Evolutionary conservation across 2,329 filamentous ascomycete species (phyloP), one percentile per base, ranked within the genome.

Genomic region (Stemphylium vesicarium): DNA sequence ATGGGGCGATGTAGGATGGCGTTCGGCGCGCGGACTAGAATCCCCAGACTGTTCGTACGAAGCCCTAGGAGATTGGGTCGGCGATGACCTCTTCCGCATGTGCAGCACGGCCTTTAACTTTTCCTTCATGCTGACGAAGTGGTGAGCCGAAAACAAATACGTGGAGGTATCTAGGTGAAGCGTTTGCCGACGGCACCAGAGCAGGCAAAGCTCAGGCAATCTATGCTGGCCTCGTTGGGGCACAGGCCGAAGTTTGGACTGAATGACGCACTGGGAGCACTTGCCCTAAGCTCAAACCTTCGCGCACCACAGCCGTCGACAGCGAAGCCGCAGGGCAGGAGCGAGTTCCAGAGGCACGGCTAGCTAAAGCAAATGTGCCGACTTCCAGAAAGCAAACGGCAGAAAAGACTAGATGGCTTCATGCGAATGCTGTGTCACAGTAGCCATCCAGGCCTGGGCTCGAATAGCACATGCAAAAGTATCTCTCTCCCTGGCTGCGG

Each of bases 61-160:
- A 15, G 55, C 41, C 15, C 58, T 33, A 18, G 53, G 37, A 16
- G 51, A 53, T 12, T 55, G 50, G n/a, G 50, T 16, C 33, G 53
- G 49, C 8, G 53, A 49, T 15, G 56, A 49, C 41, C 40, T 54
- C 35, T 41, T 61, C 52, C 41, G 55, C 33, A 53, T 56, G 20
- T 58, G 56, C 31, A 66, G 56, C 22, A 65, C 46, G 15, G 57
- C 41, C 50, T 61, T 65, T 22, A 65, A 22, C 35, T 64, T 66
- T 18, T 46, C 56, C 41, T 56, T 55, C 62, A 65, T 66, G 29
- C 48, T 37, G 36, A 46, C 12, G 37, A 16, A 11, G 32, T 18
- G 12, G 11, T 22, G 42, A 33, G 11, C 10, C 11, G 32, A 24
- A 33, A 39, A 16, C 13, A 13, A 26, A 52, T 11, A 20, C 16